phyloP scores from a whole-genome alignment of 352 stramenopile genomes.

The Phytophthora rubi region DNA sequence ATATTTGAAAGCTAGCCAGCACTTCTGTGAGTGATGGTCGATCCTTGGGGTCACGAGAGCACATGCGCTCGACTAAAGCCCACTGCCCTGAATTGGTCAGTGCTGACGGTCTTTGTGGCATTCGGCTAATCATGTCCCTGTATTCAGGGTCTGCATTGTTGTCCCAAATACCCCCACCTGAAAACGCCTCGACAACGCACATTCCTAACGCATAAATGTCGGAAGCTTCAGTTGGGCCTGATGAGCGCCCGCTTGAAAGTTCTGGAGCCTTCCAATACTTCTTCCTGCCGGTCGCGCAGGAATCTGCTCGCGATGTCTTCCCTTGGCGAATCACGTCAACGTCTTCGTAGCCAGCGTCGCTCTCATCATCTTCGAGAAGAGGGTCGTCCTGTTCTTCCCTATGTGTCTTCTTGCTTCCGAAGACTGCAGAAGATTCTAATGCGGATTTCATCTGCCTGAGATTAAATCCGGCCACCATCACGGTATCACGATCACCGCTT shows the following conservation, averaged over 20 bases:
- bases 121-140: background rate
- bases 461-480: constrained; percentile 35
- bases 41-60: constrained; percentile 17
- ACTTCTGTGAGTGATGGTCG: constrained; percentile 31
- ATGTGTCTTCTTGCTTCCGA: constrained; percentile 5
- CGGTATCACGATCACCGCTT: constrained; percentile 18
- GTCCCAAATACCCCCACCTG: constrained; percentile 23
- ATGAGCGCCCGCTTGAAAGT: background rate
- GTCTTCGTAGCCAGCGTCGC: constrained; percentile 23
- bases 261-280: constrained; percentile 36
- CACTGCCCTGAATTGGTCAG: constrained; percentile 32
- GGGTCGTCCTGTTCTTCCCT: constrained; percentile 20
- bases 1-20: constrained; percentile 35
- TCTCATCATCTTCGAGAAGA: constrained; percentile 29
- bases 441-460: constrained; percentile 30
- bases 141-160: background rate
- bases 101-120: constrained; percentile 22
- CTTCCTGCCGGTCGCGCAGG: background rate
- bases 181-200: constrained; percentile 44
- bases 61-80: constrained; percentile 41
- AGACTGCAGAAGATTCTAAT: constrained; percentile 9
- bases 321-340: constrained; percentile 29
- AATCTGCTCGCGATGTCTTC: constrained; percentile 1
- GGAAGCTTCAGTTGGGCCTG: constrained; percentile 32
- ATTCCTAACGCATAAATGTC: constrained; percentile 40